These are phyloP conservation scores for Ocimum tenuiflorum DNA, from an alignment of 257 asterid species.

Conservation along the genomic window DNA sequence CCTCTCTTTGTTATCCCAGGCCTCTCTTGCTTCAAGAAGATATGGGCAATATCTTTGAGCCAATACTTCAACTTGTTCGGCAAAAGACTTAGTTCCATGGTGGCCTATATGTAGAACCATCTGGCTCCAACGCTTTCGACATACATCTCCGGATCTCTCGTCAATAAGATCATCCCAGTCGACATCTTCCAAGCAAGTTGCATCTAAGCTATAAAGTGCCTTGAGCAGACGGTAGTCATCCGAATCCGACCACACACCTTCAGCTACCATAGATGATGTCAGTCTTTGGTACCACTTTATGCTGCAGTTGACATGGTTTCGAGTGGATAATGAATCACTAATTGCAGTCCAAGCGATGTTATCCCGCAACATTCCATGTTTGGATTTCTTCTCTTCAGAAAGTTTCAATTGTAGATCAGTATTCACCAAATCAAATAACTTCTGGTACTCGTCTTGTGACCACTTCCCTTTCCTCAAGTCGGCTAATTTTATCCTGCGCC, in stretches of 20 bases:
- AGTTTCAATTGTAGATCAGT: conserved; percentile 32
- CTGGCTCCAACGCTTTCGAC: conserved; percentile 49
- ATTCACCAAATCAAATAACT: conserved; percentile 41
- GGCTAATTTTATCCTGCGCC: conserved; percentile 34
- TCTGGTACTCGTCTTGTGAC: conserved; percentile 46
- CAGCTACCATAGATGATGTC: conserved; percentile 39
- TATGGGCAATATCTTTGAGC: conserved; percentile 42
- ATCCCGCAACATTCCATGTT: conserved; percentile 48
- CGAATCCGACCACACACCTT: conserved; percentile 41
- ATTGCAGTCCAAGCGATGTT: conserved; percentile 44
- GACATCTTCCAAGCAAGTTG: conserved; percentile 52
- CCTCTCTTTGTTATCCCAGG: conserved; percentile 48
- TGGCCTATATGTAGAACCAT: conserved; percentile 48
- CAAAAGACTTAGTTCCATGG: conserved; percentile 32
- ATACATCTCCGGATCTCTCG: conserved; percentile 35
- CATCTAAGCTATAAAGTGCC: conserved; percentile 36
- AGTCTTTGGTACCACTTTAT: conserved; percentile 39
- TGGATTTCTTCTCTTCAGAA: conserved; percentile 37
- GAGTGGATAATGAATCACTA: conserved; percentile 36
- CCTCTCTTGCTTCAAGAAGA: conserved; percentile 44
- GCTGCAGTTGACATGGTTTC: conserved; percentile 30
- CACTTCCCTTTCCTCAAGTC: conserved; percentile 35
- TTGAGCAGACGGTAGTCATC: conserved; percentile 43
- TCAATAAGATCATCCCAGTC: conserved; percentile 52
- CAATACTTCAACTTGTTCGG: conserved; percentile 50